Base-by-base conservation (phyloP, 176 grass and related monocot species). In the Zea luxurians region DNA sequence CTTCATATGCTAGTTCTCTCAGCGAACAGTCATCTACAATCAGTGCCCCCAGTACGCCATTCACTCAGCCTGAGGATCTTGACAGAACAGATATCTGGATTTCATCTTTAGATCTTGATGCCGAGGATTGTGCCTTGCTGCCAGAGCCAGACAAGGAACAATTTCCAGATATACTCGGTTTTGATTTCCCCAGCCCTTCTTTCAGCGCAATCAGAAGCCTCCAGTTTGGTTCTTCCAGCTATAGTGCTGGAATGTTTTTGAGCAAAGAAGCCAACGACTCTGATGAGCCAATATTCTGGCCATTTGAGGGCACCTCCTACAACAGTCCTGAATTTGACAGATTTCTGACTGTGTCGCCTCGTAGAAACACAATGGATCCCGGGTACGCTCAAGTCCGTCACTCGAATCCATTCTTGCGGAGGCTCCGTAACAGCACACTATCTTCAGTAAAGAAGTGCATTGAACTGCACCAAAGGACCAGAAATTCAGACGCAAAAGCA, bases 1-100 rank as follows among this genome's bases (percentile, higher is more conserved):
- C 78, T 75, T 83, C 58, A 16, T 71, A 37, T 44, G 66, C 65
- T 1, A 59, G 55, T 8, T 82, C 83, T 76, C 17, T 41, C 41
- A 53, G 73, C 16, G 78, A 85, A 37, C 70, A 35, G n/a, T 60
- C 74, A 72, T 85, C 74, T 71, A 46, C 61, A 37, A 66, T 47
- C 41, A 88, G 59, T 54, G 76, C n/a, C 71, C 79, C 74, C 50
- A 59, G 66, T 70, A 58, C 48, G 16, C 78, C 82, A 68, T 66
- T 64, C 40, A 75, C 46, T 21, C 78, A 15, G 10, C 73, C 78
- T 15, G 41, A 77, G 47, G 58, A 91, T 61, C 37, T 79, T 82
- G 89, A 88, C 45, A 66, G 65, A 83, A 76, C 83, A n/a, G 75
- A 88, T 48, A 91, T 88, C 7, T 88, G 89, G 89, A 75, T 88